A percentile compares a stretch with the other conserved stretches of the same genome.
Evolutionary conservation across 73 alveolate genomes (phyloP).

Genomic region (Paramecium tetraurelia): DNA sequence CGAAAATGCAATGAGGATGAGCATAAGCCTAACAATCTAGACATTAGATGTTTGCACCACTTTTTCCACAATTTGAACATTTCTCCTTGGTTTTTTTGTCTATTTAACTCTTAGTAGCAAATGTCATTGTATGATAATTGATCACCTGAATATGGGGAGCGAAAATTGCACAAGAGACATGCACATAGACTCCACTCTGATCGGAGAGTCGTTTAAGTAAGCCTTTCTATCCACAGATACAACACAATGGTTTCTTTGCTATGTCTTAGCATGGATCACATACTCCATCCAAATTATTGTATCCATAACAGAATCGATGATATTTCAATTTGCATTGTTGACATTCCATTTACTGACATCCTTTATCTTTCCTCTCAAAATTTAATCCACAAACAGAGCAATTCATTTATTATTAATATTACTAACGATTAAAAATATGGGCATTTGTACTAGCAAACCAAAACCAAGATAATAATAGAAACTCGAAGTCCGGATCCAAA

Average conservation of each 20-base stretch:
- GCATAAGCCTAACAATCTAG: conserved; percentile 22
- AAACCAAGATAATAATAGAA: neutral
- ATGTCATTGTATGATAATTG: conserved; percentile 31
- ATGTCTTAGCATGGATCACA: conserved; percentile 38
- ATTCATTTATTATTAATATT: conserved; percentile 23
- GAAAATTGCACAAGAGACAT: conserved; percentile 35
- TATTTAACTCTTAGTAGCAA: neutral
- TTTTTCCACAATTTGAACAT: neutral
- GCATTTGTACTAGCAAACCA: conserved; percentile 45
- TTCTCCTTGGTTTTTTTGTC: conserved; percentile 37
- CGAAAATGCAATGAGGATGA: conserved; percentile 29
- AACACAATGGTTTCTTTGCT: conserved; percentile 13
- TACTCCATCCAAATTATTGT: neutral
- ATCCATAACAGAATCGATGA: conserved; percentile 42
- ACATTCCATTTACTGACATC: neutral
- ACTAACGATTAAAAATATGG: conserved; percentile 16
- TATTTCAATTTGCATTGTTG: neutral
- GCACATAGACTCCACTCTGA: conserved; percentile 4
- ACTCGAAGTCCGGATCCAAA: neutral
- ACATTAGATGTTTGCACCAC: conserved; percentile 11
- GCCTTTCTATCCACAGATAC: conserved; percentile 43
- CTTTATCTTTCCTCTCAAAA: conserved; percentile 16
- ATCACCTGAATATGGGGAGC: neutral
- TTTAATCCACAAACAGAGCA: conserved; percentile 28
- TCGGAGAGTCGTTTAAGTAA: conserved; percentile 20